A percentile compares a stretch with the other conserved stretches of the same genome.
Conservation (phyloP, 2,329 filamentous ascomycete species). For the Biscogniauxia mediterranea region DNA sequence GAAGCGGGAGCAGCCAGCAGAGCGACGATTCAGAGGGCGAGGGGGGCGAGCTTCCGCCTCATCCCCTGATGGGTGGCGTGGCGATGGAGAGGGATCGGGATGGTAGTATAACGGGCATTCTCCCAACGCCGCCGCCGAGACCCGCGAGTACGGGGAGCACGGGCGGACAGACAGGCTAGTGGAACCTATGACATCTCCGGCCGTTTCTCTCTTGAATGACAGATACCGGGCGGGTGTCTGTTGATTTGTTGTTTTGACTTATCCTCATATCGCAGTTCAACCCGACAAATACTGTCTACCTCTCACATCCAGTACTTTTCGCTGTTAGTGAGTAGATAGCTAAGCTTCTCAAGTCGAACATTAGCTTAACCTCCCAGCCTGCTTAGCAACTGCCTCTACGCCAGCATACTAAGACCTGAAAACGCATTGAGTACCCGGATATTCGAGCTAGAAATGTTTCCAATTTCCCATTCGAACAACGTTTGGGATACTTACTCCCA, state of each 20-base stretch:
- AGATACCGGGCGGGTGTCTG: neutral
- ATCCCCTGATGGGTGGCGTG: conserved; percentile 27
- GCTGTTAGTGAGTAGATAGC: too few relatives aligned
- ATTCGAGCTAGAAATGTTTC: too few relatives aligned
- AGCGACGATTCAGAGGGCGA: conserved; percentile 36
- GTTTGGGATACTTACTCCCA: too few relatives aligned
- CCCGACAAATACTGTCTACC: too few relatives aligned
- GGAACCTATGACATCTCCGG: neutral
- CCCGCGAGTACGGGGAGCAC: conserved; percentile 42
- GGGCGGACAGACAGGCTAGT: conserved; percentile 29
- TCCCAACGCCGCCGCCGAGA: conserved; percentile 39
- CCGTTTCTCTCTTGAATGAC: neutral
- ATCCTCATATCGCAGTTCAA: too few relatives aligned
- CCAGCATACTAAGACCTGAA: too few relatives aligned
- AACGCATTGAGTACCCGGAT: too few relatives aligned
- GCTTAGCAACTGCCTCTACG: too few relatives aligned
- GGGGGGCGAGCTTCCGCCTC: conserved; percentile 17
- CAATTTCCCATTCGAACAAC: too few relatives aligned
- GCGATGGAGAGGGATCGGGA: conserved; percentile 41
- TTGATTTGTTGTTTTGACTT: neutral
- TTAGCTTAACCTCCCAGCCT: too few relatives aligned
- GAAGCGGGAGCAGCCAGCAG: conserved; percentile 33
- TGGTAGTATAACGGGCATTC: conserved; percentile 23
- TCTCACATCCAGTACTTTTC: too few relatives aligned
- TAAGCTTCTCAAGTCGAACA: too few relatives aligned